Evolutionary conservation across 257 asterid genomes (phyloP).

Genomic region (Solanum chilense): DNA sequence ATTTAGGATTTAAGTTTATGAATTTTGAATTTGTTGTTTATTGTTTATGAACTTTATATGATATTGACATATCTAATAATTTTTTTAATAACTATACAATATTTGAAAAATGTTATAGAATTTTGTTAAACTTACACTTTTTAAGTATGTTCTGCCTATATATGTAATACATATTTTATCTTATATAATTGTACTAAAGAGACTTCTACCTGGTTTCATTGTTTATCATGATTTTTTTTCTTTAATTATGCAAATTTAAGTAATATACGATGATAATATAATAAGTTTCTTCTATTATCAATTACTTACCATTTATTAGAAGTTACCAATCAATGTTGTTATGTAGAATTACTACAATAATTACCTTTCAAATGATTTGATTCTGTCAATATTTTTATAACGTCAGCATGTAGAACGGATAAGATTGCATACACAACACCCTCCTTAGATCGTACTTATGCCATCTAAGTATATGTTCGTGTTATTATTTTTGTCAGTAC

Average conservation of each 20-base stretch:
- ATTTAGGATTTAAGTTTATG: background rate
- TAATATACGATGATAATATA: background rate
- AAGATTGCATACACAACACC: background rate
- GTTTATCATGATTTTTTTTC: background rate
- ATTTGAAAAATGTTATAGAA: background rate
- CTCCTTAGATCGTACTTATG: background rate
- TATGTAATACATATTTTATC: background rate
- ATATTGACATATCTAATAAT: background rate
- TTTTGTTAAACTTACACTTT: background rate
- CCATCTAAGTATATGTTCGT: background rate
- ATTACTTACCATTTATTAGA: background rate
- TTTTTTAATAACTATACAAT: background rate
- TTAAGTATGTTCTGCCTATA: background rate
- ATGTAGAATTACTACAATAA: background rate
- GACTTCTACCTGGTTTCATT: background rate
- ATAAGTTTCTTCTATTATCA: too few species aligned
- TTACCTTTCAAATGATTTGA: background rate
- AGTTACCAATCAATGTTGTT: background rate
- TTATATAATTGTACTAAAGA: background rate
- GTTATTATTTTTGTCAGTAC: background rate
- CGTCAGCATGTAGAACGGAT: accelerated
- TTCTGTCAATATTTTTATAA: background rate
- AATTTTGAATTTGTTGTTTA: background rate
- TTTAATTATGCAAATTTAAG: background rate
- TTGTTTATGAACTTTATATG: background rate